Evolutionary conservation across 164 flowering plant genomes (phyloP).

Genomic region (Protea cynaroides): DNA sequence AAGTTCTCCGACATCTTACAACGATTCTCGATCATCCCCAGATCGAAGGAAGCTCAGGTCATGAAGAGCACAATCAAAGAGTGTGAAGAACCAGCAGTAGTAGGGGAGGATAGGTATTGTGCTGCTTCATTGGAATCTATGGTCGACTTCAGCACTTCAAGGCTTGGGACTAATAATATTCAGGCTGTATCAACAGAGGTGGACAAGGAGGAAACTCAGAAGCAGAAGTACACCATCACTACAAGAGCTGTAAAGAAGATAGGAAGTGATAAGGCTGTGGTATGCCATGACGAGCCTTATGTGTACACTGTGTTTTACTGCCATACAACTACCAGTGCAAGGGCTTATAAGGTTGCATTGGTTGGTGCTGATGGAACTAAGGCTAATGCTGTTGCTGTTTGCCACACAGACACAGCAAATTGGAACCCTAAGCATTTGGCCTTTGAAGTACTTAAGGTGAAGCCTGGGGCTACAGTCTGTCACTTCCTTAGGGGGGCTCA

Average conservation of each 20-base stretch:
- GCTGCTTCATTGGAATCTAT: slow-evolving; percentile 35
- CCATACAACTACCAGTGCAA: slow-evolving; percentile 18
- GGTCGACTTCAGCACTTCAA: slow-evolving; percentile 23
- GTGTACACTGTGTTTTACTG: slow-evolving; percentile 30
- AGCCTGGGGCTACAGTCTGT: slow-evolving; percentile 36
- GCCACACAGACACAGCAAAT: slow-evolving; percentile 26
- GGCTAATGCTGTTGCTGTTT: neutral
- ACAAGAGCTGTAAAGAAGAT: slow-evolving; percentile 8
- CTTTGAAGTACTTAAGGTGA: slow-evolving; percentile 31
- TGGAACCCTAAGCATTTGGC: slow-evolving; percentile 36
- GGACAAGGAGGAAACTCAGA: slow-evolving; percentile 10
- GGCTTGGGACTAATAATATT: slow-evolving; percentile 8
- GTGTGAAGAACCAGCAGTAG: slow-evolving; percentile 22
- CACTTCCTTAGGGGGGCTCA: slow-evolving; percentile 32
- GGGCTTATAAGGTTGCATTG: slow-evolving; percentile 22
- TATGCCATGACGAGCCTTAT: slow-evolving; percentile 24
- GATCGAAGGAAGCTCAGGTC: slow-evolving; percentile 28
- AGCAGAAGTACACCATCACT: slow-evolving; percentile 18
- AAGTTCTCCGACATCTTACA: slow-evolving; percentile 25
- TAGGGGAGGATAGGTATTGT: slow-evolving; percentile 25
- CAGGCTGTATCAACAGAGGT: slow-evolving; percentile 11
- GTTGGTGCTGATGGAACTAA: slow-evolving; percentile 26
- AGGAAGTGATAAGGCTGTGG: slow-evolving; percentile 13
- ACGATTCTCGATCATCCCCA: slow-evolving; percentile 25
- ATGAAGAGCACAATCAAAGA: slow-evolving; percentile 22